Conservation (phyloP, 164 flowering plant genomes). For the Vitis rotundifolia region DNA sequence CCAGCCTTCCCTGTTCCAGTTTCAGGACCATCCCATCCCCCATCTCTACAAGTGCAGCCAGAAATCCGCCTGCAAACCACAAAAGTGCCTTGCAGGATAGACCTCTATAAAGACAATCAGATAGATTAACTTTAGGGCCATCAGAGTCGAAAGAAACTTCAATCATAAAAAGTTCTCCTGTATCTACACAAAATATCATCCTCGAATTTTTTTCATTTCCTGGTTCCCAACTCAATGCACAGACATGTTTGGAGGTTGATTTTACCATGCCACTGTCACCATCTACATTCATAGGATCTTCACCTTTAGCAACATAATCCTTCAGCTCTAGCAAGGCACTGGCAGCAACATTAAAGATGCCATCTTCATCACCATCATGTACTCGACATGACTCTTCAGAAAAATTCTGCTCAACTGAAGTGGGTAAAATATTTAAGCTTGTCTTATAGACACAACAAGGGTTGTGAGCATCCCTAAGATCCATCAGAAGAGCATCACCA, state of each 20-base stretch:
- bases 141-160: constrained; percentile 54
- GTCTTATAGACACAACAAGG: constrained; percentile 67
- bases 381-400: constrained; percentile 52
- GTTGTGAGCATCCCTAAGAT: constrained; percentile 69
- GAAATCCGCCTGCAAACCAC: constrained; percentile 73
- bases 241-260: constrained; percentile 41
- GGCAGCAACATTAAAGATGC: constrained; percentile 85
- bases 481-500: constrained; percentile 86
- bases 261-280: constrained; percentile 31
- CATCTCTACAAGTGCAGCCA: constrained; percentile 84
- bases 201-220: constrained; percentile 37
- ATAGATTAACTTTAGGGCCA: constrained; percentile 50
- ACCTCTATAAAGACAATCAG: constrained; percentile 75
- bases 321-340: constrained; percentile 79
- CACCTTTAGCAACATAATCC: constrained; percentile 45
- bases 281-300: constrained; percentile 92
- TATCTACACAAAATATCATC: constrained; percentile 73
- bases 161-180: constrained; percentile 70
- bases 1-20: constrained; percentile 59
- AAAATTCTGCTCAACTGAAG: constrained; percentile 42
- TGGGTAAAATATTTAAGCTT: constrained; percentile 42
- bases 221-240: constrained; percentile 96
- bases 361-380: constrained; percentile 82
- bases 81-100: constrained; percentile 71
- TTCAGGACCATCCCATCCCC: constrained; percentile 90